A percentile compares a stretch with the other conserved stretches of the same genome.
phyloP scores from a whole-genome alignment of 179 eudicot genomes.

The Silene vulgaris region DNA sequence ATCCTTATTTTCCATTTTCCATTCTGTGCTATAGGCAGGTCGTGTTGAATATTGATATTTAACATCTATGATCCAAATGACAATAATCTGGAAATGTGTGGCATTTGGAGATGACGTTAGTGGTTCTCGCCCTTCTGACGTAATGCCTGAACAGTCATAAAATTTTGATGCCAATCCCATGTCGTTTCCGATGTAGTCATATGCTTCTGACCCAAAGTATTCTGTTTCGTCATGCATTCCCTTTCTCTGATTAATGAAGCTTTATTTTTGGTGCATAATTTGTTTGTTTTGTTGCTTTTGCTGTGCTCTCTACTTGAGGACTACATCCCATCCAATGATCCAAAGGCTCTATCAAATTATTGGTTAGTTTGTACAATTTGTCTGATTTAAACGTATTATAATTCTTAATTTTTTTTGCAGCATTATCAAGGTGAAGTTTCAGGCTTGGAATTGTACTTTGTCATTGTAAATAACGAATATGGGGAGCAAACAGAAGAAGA shows the following conservation, averaged over 20 bases:
- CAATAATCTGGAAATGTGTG: not conserved
- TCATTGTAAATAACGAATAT: constrained; percentile 85
- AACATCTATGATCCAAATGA: no score
- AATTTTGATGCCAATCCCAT: not conserved
- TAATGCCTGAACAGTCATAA: no score
- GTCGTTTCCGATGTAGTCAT: not conserved
- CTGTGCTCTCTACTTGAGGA: not conserved
- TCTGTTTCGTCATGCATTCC: not conserved
- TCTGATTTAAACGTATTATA: not conserved
- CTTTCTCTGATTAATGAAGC: not conserved
- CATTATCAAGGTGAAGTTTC: constrained; percentile 78
- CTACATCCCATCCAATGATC: not conserved
- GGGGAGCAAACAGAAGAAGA: constrained; percentile 97
- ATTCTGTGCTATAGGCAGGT: no score
- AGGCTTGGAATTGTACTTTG: constrained; percentile 82
- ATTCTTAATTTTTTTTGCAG: constrained; percentile 34
- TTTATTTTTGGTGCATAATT: not conserved
- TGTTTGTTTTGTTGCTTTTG: not conserved
- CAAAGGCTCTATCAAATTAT: not conserved
- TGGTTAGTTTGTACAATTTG: not conserved
- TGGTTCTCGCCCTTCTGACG: no score
- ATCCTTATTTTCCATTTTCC: no score
- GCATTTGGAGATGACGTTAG: no score
- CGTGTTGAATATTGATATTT: no score
- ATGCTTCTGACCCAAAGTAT: not conserved